Conservation (phyloP, 331 rosid genomes). For the Pyracantha coccinea region DNA sequence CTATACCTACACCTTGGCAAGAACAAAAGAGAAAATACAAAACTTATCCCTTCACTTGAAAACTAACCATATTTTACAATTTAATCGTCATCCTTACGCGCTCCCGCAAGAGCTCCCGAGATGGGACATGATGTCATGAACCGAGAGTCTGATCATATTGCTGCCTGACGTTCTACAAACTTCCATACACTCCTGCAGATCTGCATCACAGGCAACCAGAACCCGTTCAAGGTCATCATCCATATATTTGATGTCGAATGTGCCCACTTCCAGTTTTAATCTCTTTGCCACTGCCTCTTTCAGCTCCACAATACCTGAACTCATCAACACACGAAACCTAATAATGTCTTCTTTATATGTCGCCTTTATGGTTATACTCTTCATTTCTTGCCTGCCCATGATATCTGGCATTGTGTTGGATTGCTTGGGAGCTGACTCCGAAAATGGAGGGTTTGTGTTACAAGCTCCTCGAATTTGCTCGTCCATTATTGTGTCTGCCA, state of each 20-base stretch:
- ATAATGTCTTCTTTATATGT: conserved; percentile 79
- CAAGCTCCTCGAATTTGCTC: conserved; percentile 21
- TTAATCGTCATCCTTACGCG: no score
- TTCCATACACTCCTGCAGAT: conserved; percentile 82
- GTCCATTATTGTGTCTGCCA: conserved; percentile 53
- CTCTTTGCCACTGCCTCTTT: conserved; percentile 80
- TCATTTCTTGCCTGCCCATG: conserved; percentile 38
- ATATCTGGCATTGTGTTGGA: conserved; percentile 20
- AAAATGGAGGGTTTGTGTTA: conserved; percentile 21
- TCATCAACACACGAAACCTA: conserved; percentile 52
- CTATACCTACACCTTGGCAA: conserved; percentile 26
- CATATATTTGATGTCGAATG: conserved; percentile 73
- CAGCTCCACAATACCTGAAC: conserved; percentile 46
- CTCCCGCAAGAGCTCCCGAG: conserved; percentile 55
- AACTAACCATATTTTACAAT: conserved; percentile 29
- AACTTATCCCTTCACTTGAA: conserved; percentile 16
- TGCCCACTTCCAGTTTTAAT: conserved; percentile 69
- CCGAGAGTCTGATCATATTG: conserved; percentile 65
- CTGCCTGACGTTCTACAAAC: conserved; percentile 52
- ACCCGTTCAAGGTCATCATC: conserved; percentile 95
- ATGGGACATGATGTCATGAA: conserved; percentile 57
- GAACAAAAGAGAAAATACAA: background rate
- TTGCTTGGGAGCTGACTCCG: conserved; percentile 42
- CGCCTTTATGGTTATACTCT: conserved; percentile 63
- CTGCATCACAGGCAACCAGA: conserved; percentile 81